Evolutionary conservation across 108 stramenopile species (phyloP).

Genomic region (Nannochloropsis oceanica): DNA sequence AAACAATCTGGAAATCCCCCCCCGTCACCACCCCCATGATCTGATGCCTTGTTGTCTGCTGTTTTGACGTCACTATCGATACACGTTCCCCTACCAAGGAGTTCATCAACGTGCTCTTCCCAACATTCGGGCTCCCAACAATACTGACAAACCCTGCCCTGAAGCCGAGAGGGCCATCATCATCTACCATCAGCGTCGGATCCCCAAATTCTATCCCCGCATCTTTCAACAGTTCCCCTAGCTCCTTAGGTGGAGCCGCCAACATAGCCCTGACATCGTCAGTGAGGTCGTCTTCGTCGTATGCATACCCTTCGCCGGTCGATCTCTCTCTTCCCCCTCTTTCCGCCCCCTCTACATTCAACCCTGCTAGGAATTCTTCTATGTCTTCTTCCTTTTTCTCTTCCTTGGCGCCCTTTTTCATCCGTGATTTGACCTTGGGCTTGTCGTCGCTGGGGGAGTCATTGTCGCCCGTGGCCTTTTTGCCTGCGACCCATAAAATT

Average conservation of each 20-base stretch:
- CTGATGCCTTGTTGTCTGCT: constrained; percentile 33
- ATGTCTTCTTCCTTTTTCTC: not conserved
- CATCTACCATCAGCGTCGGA: constrained; percentile 1
- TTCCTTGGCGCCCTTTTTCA: not conserved
- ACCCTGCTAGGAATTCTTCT: not conserved
- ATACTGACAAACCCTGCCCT: constrained; percentile 36
- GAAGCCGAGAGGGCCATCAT: constrained; percentile 5
- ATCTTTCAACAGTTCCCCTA: constrained; percentile 6
- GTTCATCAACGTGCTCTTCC: constrained; percentile 40
- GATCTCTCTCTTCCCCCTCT: not conserved
- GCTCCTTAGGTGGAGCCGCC: not conserved
- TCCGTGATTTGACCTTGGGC: too few relatives aligned
- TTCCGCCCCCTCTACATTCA: not conserved
- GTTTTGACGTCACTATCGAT: constrained; percentile 30
- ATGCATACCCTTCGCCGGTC: not conserved
- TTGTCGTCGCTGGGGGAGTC: too few relatives aligned
- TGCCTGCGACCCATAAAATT: too few relatives aligned
- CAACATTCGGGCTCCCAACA: constrained; percentile 38
- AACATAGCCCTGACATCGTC: not conserved
- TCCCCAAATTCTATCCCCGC: constrained; percentile 1
- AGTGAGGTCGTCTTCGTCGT: constrained; percentile 11
- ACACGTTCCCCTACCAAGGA: constrained; percentile 20
- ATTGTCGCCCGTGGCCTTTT: too few relatives aligned
- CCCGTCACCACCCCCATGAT: constrained; percentile 35
- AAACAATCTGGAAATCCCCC: constrained; percentile 20